Evolutionary conservation across 352 stramenopile species (phyloP).

Genomic region (Phytophthora gonapodyides): DNA sequence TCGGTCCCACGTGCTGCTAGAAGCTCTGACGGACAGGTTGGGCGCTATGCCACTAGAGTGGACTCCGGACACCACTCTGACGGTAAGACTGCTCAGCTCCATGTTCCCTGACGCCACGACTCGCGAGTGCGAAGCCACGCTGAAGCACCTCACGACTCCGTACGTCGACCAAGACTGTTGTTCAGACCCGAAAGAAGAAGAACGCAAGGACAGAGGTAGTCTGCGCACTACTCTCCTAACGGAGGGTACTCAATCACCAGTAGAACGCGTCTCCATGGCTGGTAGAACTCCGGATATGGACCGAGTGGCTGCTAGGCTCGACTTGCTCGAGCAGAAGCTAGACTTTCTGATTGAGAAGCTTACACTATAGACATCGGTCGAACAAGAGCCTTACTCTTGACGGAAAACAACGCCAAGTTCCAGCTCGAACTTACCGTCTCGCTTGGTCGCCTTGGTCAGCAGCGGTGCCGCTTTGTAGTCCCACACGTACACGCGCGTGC

Average conservation of each 20-base stretch:
- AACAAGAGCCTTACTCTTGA: slow-evolving; percentile 12
- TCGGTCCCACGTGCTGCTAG: slow-evolving; percentile 26
- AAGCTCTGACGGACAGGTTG: slow-evolving; percentile 20
- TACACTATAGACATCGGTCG: background rate
- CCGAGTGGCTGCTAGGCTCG: slow-evolving; percentile 10
- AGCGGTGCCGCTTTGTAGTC: slow-evolving; percentile 22
- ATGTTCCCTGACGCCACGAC: slow-evolving; percentile 23
- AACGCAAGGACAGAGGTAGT: slow-evolving; percentile 7
- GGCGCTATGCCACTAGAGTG: slow-evolving; percentile 23
- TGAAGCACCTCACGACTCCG: slow-evolving; percentile 18
- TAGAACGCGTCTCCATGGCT: background rate
- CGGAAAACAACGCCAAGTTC: slow-evolving; percentile 37
- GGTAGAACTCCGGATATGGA: slow-evolving; percentile 5
- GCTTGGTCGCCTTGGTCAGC: slow-evolving; percentile 24
- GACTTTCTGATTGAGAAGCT: slow-evolving; percentile 30
- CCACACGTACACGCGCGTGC: slow-evolving; percentile 32
- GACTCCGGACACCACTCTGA: slow-evolving; percentile 23
- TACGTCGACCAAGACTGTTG: slow-evolving; percentile 18
- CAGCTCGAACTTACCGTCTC: slow-evolving; percentile 33
- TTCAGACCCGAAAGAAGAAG: slow-evolving; percentile 16
- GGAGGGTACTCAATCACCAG: slow-evolving; percentile 6
- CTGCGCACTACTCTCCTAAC: slow-evolving; percentile 8
- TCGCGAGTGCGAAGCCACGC: slow-evolving; percentile 27
- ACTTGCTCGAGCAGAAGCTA: slow-evolving; percentile 23
- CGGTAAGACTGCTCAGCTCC: slow-evolving; percentile 16